Percentiles rank a stretch among this genome's conserved stretches.
Conservation (phyloP, 2,329 filamentous ascomycete species). For the Aschersonia sp. region DNA sequence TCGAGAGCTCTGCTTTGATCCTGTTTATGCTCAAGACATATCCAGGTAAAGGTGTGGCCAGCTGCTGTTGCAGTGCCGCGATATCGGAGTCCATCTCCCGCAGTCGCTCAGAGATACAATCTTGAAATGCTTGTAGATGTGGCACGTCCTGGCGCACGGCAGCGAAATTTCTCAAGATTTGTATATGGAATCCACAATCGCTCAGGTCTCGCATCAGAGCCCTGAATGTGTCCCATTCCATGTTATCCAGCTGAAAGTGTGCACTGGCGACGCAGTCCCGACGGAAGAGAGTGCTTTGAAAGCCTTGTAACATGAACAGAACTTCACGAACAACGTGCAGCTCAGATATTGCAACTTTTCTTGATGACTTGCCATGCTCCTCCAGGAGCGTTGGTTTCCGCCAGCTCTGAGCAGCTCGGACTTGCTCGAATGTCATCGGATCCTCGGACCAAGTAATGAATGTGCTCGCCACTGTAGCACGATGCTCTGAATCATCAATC, state of each 20-base stretch:
- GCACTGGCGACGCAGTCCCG: constrained; percentile 21
- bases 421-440: constrained; percentile 13
- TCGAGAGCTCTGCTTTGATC: constrained; percentile 41
- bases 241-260: constrained; percentile 29
- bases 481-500: constrained; percentile 15
- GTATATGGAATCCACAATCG: constrained; percentile 29
- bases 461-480: constrained; percentile 12
- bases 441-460: constrained; percentile 21
- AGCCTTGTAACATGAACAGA: constrained; percentile 72
- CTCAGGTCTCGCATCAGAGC: constrained; percentile 32
- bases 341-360: constrained; percentile 46
- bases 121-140: constrained; percentile 58
- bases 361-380: constrained; percentile 17
- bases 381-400: constrained; percentile 16
- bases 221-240: constrained; percentile 34
- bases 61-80: constrained; percentile 42
- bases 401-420: constrained; percentile 21
- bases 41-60: constrained; percentile 37
- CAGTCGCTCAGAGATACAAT: constrained; percentile 43
- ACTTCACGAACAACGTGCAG: constrained; percentile 60
- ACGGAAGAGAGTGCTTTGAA: constrained; percentile 59
- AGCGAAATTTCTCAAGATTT: constrained; percentile 29
- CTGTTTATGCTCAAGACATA: constrained; percentile 52
- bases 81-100: constrained; percentile 42
- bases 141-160: constrained; percentile 31